Evolutionary conservation across 2,329 filamentous ascomycete species (phyloP), one percentile per base, ranked within the genome.

Genomic region (Trichoderma simmonsii): DNA sequence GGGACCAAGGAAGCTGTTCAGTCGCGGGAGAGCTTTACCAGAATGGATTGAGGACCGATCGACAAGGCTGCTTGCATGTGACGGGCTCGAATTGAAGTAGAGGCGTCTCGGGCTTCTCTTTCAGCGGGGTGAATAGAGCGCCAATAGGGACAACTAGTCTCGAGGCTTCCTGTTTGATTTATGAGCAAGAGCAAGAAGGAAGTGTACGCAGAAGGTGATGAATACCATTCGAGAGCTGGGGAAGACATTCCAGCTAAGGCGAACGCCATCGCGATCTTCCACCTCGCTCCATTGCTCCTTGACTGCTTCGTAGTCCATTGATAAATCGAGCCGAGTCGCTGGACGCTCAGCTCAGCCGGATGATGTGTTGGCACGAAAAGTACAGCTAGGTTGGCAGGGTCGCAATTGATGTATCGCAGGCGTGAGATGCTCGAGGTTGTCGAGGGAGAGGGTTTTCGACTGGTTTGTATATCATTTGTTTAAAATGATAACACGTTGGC

Each of bases 191-290:
- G 36, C 67, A 15, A 15, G 36, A 18, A 24, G 8, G 30, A 57
- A 9, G 14, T 15, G 12, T 30, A 24, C 18, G 14, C 30, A 24
- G n/a, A 32, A 18, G 7, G 9, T 3, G 39, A 26, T 11, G 84
- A 88, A 77, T 78, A 94, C 95, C 94, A 99, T 98, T 81, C 96
- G 94, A 79, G 95, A 95, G 86, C 95, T 98, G 64, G 96, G 96
- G 80, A 99, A 97, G 73, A 97, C 97, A 82, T 99, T 99, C 96
- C 96, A 99, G 84, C 95, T 98, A 76, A 99, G 88, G 75, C 96
- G 91, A 79, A 98, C 90, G 73, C 96, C 96, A 90, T 99, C 96
- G 77, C 93, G 91, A 80, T 99, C 96, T 86, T 99, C 96, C 72
- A 97, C 91, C 82, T 98, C 94, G 79, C 92, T 94, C 95, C 95